A percentile compares a stretch with the other conserved stretches of the same genome.
These are phyloP conservation scores for Mucor velutinosus DNA, from an alignment of 371 early-diverging fungal species.

Conservation along the genomic window DNA sequence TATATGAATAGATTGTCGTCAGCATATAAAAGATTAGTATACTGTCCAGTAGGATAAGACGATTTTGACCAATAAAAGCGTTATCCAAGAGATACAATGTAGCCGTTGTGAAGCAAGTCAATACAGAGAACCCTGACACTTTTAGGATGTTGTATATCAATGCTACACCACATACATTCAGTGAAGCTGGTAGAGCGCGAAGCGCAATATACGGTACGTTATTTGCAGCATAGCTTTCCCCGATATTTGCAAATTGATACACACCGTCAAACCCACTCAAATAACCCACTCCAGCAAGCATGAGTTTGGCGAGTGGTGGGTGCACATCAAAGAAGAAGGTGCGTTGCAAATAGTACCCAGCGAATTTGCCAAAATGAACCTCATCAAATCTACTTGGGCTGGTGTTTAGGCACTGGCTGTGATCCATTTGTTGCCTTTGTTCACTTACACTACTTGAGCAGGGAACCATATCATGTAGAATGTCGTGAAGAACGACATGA, in stretches of 20 bases:
- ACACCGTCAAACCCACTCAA: slow-evolving; percentile 84
- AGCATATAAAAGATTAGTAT: slow-evolving; percentile 84
- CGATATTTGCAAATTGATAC: slow-evolving; percentile 90
- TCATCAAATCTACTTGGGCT: slow-evolving; percentile 79
- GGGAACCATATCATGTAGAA: slow-evolving; percentile 65
- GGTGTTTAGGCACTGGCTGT: background rate
- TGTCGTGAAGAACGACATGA: slow-evolving; percentile 23
- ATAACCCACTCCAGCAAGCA: slow-evolving; percentile 81
- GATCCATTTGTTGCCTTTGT: background rate
- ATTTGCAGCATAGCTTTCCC: slow-evolving; percentile 49
- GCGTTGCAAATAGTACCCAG: slow-evolving; percentile 89
- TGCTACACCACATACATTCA: slow-evolving; percentile 75
- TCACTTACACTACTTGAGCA: slow-evolving; percentile 69
- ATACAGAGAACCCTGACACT: slow-evolving; percentile 68
- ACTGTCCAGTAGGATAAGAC: slow-evolving; percentile 90
- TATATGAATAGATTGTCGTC: slow-evolving; percentile 74
- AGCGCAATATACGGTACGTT: slow-evolving; percentile 86
- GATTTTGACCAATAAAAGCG: slow-evolving; percentile 83
- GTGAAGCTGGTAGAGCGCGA: slow-evolving; percentile 76
- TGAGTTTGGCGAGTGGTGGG: slow-evolving; percentile 86
- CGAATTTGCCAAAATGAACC: slow-evolving; percentile 99
- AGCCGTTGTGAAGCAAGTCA: slow-evolving; percentile 70
- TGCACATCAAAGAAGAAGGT: slow-evolving; percentile 97
- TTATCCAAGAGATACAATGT: slow-evolving; percentile 79
- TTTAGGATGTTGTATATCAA: slow-evolving; percentile 79